Evolutionary conservation across 306 rosid genomes (phyloP).

Genomic region (Echinosophora koreensis): DNA sequence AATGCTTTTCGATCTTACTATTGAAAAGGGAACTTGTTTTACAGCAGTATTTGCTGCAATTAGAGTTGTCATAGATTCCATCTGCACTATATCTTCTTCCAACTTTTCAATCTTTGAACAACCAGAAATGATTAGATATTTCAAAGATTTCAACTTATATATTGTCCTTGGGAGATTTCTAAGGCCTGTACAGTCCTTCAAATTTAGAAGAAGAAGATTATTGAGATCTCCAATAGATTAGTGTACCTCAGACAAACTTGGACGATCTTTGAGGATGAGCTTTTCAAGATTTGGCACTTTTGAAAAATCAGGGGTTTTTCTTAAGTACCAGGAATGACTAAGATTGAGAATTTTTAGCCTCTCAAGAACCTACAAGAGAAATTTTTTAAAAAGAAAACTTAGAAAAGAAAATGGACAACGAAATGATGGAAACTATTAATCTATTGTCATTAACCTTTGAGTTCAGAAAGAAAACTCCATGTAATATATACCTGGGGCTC

Average conservation of each 20-base stretch:
- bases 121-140: constrained; percentile 55
- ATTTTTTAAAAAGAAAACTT: background rate
- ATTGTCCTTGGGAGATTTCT: background rate
- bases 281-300: constrained; percentile 49
- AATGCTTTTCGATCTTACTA: constrained; percentile 36
- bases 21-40: constrained; percentile 40
- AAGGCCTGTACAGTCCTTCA: constrained; percentile 35
- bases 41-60: constrained; percentile 46
- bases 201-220: background rate
- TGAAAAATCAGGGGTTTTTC: constrained; percentile 49
- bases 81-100: constrained; percentile 49
- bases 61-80: constrained; percentile 56
- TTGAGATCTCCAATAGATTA: constrained; percentile 44
- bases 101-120: constrained; percentile 47
- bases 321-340: constrained; percentile 35
- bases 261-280: constrained; percentile 42
- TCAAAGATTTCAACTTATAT: constrained; percentile 47
- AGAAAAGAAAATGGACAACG: background rate
- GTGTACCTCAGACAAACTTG: constrained; percentile 39
- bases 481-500: constrained; percentile 43
- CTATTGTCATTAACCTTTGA: background rate
- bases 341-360: constrained; percentile 50
- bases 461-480: background rate
- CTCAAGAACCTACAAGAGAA: constrained; percentile 26
- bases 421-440: background rate